Percentiles rank a stretch among this genome's conserved stretches.
phyloP scores from a whole-genome alignment of 345 rosid genomes.

The Euphorbia lathyris region DNA sequence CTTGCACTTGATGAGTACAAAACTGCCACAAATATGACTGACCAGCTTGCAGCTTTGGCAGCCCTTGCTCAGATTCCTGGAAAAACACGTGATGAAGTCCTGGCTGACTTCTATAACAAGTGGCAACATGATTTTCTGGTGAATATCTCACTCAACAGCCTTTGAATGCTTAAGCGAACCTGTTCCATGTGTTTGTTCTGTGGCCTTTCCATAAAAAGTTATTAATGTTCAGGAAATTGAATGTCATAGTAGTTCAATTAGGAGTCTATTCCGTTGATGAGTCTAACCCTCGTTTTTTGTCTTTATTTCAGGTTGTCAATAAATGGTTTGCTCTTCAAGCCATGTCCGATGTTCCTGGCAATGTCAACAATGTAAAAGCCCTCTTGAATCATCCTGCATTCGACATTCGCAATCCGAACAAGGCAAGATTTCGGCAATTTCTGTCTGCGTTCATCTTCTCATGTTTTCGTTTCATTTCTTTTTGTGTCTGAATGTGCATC shows the following conservation, averaged over 20 bases:
- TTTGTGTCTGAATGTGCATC: neutral
- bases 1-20: conserved; percentile 72
- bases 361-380: conserved; percentile 72
- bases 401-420: conserved; percentile 89
- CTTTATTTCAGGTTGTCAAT: conserved; percentile 68
- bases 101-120: conserved; percentile 79
- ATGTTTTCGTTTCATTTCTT: neutral
- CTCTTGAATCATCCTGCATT: conserved; percentile 83
- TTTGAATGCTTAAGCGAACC: neutral
- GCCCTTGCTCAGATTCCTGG: conserved; percentile 81
- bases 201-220: neutral
- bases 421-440: conserved; percentile 38
- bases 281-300: neutral
- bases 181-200: neutral
- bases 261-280: neutral
- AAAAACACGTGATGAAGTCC: conserved; percentile 66
- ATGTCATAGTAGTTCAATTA: too few relatives aligned
- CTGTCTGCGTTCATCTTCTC: neutral
- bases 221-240: too few relatives aligned
- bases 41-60: conserved; percentile 86
- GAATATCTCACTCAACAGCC: conserved; percentile 15
- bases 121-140: conserved; percentile 92
- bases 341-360: conserved; percentile 72
- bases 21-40: conserved; percentile 86
- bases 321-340: conserved; percentile 99